phyloP scores from a whole-genome alignment of 2,329 filamentous ascomycete genomes.

The Hypoxylon sp. region DNA sequence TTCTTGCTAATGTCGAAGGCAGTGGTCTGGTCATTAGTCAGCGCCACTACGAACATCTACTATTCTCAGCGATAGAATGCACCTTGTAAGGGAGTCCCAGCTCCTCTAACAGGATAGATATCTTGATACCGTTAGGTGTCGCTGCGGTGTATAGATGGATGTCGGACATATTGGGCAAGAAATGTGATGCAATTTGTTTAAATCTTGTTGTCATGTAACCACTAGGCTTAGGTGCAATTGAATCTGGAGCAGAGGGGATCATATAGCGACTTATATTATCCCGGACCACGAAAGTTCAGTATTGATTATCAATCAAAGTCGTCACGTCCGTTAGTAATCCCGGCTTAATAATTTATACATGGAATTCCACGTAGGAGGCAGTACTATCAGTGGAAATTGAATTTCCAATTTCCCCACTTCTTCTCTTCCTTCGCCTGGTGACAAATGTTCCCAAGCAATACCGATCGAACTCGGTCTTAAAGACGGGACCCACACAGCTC shows the following conservation, averaged over 20 bases:
- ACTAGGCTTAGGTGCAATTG: background rate
- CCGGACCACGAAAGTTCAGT: background rate
- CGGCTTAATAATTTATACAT: slow-evolving; percentile 29
- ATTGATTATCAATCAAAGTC: slow-evolving; percentile 36
- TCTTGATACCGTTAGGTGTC: slow-evolving; percentile 93
- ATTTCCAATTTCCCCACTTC: background rate
- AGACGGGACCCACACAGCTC: background rate
- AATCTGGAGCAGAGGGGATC: background rate
- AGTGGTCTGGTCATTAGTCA: slow-evolving; percentile 59
- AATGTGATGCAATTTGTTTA: slow-evolving; percentile 42
- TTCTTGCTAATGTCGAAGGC: slow-evolving; percentile 81
- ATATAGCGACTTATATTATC: slow-evolving; percentile 26
- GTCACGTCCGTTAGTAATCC: background rate
- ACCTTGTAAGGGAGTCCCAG: slow-evolving; percentile 86
- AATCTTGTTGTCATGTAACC: slow-evolving; percentile 39
- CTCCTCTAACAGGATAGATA: slow-evolving; percentile 89
- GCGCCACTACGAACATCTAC: slow-evolving; percentile 7
- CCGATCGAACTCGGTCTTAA: background rate
- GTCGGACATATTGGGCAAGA: slow-evolving; percentile 66
- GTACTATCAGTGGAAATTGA: background rate
- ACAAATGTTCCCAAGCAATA: background rate
- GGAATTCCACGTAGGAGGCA: background rate
- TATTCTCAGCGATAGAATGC: background rate
- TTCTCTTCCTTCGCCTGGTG: background rate
- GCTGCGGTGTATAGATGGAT: slow-evolving; percentile 86